Evolutionary conservation across 345 rosid species (phyloP), one percentile per base, ranked within the genome.

Genomic region (Arabidopsis arenosa): DNA sequence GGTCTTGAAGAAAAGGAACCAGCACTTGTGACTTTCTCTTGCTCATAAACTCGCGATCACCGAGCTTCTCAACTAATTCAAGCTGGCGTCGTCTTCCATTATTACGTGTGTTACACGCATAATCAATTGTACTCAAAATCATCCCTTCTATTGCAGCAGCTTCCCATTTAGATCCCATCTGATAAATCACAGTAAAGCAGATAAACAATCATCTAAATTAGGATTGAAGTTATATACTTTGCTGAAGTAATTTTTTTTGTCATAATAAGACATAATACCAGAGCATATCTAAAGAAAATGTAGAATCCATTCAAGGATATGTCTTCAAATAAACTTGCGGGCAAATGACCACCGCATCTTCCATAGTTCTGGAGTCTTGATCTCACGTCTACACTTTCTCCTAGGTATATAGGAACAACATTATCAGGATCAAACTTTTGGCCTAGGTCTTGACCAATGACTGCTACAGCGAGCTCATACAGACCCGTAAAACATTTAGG

Each of bases 331-430:
- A 62, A 81, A 21, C 85, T 45, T 0, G 41, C 65, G 4, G 63
- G 80, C 84, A 91, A 64, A 86, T 93, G 98, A 79, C 90, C 82
- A 35, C 93, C 95, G 5, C 84, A 81, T 41, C 97, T 86, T 30
- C 96, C 98, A 70, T 93, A 91, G 14, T 70, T 35, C 80, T 93
- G 98, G 36, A 93, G 93, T 37, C 97, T 79, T 28, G 85, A 82
- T 72, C 92, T 85, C 3, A 93, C 92, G 70, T 56, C 85, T 26
- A 88, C 96, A 18, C 92, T 88, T 81, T 91, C 86, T 15, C 98
- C 98, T 18, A 91, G 74, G 67, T 93, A 91, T 9, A 77, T 86
- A 21, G 81, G 79, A n/a, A 87, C 70, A 14, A 5, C 4, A 26
- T 61, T 70, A 32, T 78, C 79, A 0, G 79, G 79, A 40, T 80